Evolutionary conservation across 352 stramenopile species (phyloP).

Genomic region (Pythium brassicae): DNA sequence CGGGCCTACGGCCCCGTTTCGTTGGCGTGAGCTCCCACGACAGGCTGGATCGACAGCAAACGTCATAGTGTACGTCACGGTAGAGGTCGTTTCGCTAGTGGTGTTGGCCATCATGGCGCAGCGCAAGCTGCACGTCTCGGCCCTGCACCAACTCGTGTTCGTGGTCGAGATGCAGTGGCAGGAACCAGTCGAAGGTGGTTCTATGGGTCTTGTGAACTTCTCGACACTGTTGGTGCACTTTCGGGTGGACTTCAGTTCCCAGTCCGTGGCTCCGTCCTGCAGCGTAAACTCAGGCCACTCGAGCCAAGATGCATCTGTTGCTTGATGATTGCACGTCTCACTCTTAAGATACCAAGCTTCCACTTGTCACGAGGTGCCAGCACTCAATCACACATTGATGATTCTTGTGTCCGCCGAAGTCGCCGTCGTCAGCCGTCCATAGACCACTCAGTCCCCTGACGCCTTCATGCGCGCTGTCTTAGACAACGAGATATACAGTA

Average conservation of each 20-base stretch:
- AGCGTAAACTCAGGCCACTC: too few species aligned
- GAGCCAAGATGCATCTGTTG: too few species aligned
- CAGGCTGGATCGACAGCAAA: not conserved
- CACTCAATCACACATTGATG: too few species aligned
- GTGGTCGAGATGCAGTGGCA: constrained; percentile 21
- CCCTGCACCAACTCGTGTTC: constrained; percentile 15
- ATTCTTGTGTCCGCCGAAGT: too few species aligned
- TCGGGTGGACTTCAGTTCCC: constrained; percentile 11
- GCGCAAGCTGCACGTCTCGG: constrained; percentile 16
- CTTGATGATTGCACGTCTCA: too few species aligned
- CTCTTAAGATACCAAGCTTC: too few species aligned
- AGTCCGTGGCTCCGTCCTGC: constrained; percentile 16
- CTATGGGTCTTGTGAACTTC: constrained; percentile 13
- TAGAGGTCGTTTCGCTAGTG: constrained; percentile 18
- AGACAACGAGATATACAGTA: too few species aligned
- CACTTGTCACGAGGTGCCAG: too few species aligned
- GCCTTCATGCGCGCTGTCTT: too few species aligned
- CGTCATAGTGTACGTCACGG: constrained; percentile 17
- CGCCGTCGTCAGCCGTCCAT: too few species aligned
- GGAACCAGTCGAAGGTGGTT: constrained; percentile 17
- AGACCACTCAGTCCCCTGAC: too few species aligned
- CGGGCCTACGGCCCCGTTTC: not conserved
- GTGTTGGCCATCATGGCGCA: constrained; percentile 9
- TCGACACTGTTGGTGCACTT: not conserved
- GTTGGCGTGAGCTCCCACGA: not conserved